Conservation (phyloP, 2,329 filamentous ascomycete species). For the Colletotrichum gloeosporioides region DNA sequence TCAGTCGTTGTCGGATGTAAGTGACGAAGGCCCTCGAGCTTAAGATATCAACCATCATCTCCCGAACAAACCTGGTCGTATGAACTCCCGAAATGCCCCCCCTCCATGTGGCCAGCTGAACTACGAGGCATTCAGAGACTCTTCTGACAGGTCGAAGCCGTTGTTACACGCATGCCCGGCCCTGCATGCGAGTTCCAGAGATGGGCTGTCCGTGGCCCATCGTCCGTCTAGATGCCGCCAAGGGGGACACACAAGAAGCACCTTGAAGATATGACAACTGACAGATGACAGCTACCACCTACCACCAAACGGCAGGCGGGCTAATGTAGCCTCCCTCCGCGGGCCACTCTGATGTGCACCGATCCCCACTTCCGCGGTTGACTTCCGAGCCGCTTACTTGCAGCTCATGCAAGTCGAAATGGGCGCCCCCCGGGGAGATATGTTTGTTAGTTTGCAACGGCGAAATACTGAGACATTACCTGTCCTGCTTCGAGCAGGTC, state of each 20-base stretch:
- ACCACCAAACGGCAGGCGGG: slow-evolving; percentile 8
- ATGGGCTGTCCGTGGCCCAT: neutral
- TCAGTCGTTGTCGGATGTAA: neutral
- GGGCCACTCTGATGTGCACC: neutral
- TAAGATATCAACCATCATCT: neutral
- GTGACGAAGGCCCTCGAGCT: neutral
- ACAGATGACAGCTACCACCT: slow-evolving; percentile 20
- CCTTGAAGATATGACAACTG: slow-evolving; percentile 20
- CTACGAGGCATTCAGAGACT: neutral
- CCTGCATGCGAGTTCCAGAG: slow-evolving; percentile 1
- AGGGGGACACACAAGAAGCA: neutral
- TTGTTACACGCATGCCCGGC: slow-evolving; percentile 1
- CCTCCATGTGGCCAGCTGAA: slow-evolving; percentile 8
- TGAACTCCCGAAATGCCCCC: neutral
- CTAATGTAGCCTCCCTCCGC: slow-evolving; percentile 8
- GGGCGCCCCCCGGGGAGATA: neutral
- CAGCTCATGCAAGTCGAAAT: slow-evolving; percentile 1
- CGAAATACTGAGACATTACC: neutral
- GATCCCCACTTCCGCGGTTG: slow-evolving; percentile 2
- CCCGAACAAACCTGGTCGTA: neutral
- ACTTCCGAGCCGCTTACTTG: slow-evolving; percentile 16
- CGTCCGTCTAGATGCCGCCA: slow-evolving; percentile 4
- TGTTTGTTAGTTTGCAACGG: slow-evolving; percentile 10
- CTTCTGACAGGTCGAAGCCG: slow-evolving; percentile 2
- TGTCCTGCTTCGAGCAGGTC: neutral